These are phyloP conservation scores for Candida namnaoensis DNA, from an alignment of 805 yeast genomes.

Conservation along the genomic window DNA sequence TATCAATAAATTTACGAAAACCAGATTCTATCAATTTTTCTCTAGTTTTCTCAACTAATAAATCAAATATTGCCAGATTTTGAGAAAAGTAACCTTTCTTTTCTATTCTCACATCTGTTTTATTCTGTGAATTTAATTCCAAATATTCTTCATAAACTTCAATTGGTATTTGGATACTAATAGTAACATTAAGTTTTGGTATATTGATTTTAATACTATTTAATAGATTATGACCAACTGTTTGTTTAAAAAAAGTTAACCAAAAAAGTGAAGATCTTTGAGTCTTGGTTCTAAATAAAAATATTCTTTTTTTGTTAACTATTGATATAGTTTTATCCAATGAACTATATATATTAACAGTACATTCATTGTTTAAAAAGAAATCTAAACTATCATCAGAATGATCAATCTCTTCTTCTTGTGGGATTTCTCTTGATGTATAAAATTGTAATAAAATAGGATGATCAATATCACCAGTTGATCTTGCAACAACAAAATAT, in stretches of 20 bases:
- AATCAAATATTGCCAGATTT: slow-evolving; percentile 23
- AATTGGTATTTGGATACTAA: slow-evolving; percentile 16
- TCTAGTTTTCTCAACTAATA: slow-evolving; percentile 28
- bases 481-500: slow-evolving; percentile 61
- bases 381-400: slow-evolving; percentile 20
- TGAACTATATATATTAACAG: slow-evolving; percentile 49
- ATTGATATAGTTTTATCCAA: slow-evolving; percentile 66
- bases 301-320: slow-evolving; percentile 28
- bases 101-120: slow-evolving; percentile 1
- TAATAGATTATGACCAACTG: slow-evolving; percentile 35
- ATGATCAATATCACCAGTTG: slow-evolving; percentile 38
- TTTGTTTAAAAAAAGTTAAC: slow-evolving; percentile 47
- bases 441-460: slow-evolving; percentile 64
- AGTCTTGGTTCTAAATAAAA: slow-evolving; percentile 48
- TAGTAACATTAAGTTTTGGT: slow-evolving; percentile 26
- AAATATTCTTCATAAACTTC: slow-evolving; percentile 4
- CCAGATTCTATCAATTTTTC: slow-evolving; percentile 22
- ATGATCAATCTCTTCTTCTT: slow-evolving; percentile 6
- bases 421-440: slow-evolving; percentile 30
- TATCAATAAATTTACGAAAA: slow-evolving; percentile 12
- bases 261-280: slow-evolving; percentile 49
- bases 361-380: slow-evolving; percentile 17
- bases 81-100: slow-evolving; percentile 17
- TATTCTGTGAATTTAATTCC: neutral
- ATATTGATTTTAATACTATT: slow-evolving; percentile 34